Conservation (phyloP, 1,284 basidiomycete genomes). For the Puccinia polysora region DNA sequence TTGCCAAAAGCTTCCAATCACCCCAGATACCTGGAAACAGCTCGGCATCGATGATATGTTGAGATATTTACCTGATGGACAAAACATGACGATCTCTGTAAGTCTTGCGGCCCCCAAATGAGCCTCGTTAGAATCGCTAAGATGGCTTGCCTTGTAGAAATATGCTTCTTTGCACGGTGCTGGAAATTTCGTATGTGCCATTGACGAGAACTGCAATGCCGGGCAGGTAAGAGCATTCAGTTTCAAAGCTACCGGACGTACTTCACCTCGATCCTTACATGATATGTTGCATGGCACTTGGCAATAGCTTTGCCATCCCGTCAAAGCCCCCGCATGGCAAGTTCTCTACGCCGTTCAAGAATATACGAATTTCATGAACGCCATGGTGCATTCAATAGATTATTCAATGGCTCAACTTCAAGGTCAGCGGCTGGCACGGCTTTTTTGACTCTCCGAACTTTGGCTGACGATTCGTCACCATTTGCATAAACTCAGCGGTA, state of each 20-base stretch:
- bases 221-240: slow-evolving; percentile 18
- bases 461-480: no score
- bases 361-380: slow-evolving; percentile 33
- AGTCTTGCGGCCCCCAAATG: neutral
- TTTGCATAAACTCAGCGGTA: neutral
- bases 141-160: slow-evolving; percentile 12
- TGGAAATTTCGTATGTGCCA: slow-evolving; percentile 33
- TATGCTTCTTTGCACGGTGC: slow-evolving; percentile 30
- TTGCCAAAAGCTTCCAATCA: slow-evolving; percentile 39
- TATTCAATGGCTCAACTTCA: slow-evolving; percentile 25
- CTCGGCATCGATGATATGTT: slow-evolving; percentile 28
- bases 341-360: slow-evolving; percentile 33
- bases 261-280: neutral
- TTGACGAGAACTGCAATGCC: slow-evolving; percentile 28
- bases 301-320: slow-evolving; percentile 19
- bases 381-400: slow-evolving; percentile 27
- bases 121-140: neutral
- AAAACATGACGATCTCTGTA: slow-evolving; percentile 33
- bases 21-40: slow-evolving; percentile 22
- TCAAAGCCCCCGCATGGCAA: slow-evolving; percentile 40
- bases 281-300: neutral
- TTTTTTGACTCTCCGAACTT: no score
- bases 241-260: neutral
- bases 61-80: slow-evolving; percentile 2
- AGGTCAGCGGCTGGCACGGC: slow-evolving; percentile 16